phyloP scores from a whole-genome alignment of 164 flowering plant species.

The Vitis rupestris region DNA sequence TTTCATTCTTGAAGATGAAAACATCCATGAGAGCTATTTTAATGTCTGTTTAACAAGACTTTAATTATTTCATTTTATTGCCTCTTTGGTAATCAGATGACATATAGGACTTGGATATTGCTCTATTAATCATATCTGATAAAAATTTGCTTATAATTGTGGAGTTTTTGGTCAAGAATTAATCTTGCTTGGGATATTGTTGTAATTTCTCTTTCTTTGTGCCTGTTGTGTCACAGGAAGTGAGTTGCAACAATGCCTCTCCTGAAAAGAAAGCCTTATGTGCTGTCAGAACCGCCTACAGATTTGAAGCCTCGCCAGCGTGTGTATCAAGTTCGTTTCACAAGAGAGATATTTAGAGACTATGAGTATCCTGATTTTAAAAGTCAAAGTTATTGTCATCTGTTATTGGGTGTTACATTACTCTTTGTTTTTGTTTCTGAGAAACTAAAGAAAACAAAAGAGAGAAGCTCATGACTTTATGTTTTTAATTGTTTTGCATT shows the following conservation, averaged over 20 bases:
- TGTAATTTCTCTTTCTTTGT: too few species aligned
- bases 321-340: slow-evolving; percentile 88
- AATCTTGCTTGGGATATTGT: too few species aligned
- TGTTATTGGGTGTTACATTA: background rate
- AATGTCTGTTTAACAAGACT: too few species aligned
- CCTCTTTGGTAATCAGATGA: too few species aligned
- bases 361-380: slow-evolving; percentile 72
- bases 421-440: background rate
- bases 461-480: background rate
- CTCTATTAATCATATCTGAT: too few species aligned
- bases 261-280: slow-evolving; percentile 63
- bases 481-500: background rate
- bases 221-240: too few species aligned
- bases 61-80: too few species aligned
- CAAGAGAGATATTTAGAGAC: slow-evolving; percentile 83
- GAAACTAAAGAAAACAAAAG: background rate
- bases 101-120: too few species aligned
- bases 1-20: too few species aligned
- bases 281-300: slow-evolving; percentile 54
- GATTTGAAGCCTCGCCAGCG: slow-evolving; percentile 73
- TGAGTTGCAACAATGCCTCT: slow-evolving; percentile 66
- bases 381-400: background rate
- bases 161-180: too few species aligned
- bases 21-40: too few species aligned
- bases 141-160: too few species aligned